These are phyloP conservation scores for Erysimum cheiranthoides DNA, from an alignment of 345 rosid genomes.

Conservation along the genomic window DNA sequence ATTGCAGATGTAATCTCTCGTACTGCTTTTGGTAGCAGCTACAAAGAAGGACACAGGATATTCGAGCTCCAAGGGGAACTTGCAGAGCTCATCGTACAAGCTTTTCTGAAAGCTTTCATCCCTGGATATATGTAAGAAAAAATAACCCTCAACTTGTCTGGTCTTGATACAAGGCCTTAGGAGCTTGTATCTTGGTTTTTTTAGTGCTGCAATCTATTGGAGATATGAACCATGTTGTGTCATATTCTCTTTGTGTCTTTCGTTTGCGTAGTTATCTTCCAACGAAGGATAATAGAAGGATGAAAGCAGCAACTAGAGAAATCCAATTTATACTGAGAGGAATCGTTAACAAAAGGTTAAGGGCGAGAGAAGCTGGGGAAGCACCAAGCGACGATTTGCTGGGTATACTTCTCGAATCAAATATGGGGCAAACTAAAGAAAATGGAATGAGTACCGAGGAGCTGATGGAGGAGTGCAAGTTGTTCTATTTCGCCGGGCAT, in stretches of 20 bases:
- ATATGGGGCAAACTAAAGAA: conserved; percentile 42
- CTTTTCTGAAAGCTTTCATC: conserved; percentile 11
- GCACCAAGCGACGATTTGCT: conserved; percentile 47
- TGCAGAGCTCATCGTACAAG: neutral
- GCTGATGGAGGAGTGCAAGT: conserved; percentile 66
- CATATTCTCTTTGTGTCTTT: neutral
- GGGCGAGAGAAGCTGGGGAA: conserved; percentile 48
- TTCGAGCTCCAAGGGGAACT: conserved; percentile 46
- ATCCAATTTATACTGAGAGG: conserved; percentile 42
- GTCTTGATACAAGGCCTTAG: no score
- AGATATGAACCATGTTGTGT: neutral
- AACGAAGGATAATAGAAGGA: conserved; percentile 51
- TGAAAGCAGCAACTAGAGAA: conserved; percentile 45
- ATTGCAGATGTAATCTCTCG: conserved; percentile 51
- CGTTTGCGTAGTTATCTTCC: conserved; percentile 53
- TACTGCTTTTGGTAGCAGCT: conserved; percentile 51
- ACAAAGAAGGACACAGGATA: conserved; percentile 46
- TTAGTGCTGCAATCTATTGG: neutral
- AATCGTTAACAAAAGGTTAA: conserved; percentile 47
- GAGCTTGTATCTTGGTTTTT: neutral
- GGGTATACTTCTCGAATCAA: conserved; percentile 53
- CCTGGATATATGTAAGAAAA: conserved; percentile 45
- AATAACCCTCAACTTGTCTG: no score
- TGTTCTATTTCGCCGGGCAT: conserved; percentile 65
- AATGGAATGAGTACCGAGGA: conserved; percentile 51